Evolutionary conservation across 495 filamentous ascomycete species (phyloP).

Genomic region (Penicillium crystallinum): DNA sequence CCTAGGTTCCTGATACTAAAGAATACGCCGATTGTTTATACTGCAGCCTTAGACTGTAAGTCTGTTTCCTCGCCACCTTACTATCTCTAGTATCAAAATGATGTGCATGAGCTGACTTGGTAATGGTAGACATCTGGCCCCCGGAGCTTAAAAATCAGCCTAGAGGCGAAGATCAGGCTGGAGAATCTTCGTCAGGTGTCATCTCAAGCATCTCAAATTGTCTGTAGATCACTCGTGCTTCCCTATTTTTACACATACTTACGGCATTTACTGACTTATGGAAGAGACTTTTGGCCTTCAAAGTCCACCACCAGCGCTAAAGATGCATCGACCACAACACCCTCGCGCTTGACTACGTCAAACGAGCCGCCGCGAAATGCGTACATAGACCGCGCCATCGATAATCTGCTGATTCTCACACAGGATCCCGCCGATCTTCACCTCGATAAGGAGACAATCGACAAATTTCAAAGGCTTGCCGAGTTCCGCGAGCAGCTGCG

Average conservation of each 20-base stretch:
- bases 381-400: slow-evolving; percentile 7
- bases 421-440: not conserved
- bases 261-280: slow-evolving; percentile 5
- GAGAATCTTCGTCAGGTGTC: not conserved
- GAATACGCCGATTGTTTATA: slow-evolving; percentile 6
- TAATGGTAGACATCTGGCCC: slow-evolving; percentile 15
- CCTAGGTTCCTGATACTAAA: too few species aligned
- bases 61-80: too few species aligned
- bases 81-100: too few species aligned
- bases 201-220: not conserved
- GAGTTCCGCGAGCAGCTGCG: slow-evolving; percentile 8
- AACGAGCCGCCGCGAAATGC: not conserved
- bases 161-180: not conserved
- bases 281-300: slow-evolving; percentile 8
- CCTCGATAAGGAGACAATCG: slow-evolving; percentile 3
- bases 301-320: not conserved
- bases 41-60: slow-evolving; percentile 11
- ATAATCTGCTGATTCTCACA: slow-evolving; percentile 15
- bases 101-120: slow-evolving; percentile 4
- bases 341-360: slow-evolving; percentile 1
- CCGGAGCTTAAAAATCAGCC: not conserved
- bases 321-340: not conserved
- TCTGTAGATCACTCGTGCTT: not conserved
- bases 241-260: too few species aligned
- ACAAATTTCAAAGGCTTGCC: slow-evolving; percentile 4